Evolutionary conservation across 2,329 filamentous ascomycete species (phyloP).

Genomic region (Fusarium nygamai): DNA sequence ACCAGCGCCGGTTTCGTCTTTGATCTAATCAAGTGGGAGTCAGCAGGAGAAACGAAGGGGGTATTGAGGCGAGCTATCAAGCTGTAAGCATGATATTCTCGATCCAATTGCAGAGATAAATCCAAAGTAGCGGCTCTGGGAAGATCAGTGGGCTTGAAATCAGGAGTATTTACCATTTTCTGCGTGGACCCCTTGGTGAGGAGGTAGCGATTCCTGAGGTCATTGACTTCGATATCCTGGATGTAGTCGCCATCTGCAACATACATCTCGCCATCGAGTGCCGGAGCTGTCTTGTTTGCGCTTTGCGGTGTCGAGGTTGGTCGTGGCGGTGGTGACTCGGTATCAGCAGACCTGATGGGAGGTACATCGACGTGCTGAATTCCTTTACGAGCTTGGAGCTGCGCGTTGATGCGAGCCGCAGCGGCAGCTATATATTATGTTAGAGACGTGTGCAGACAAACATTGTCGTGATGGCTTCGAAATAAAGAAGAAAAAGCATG

Average conservation of each 20-base stretch:
- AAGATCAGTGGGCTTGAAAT: slow-evolving; percentile 49
- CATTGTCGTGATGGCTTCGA: slow-evolving; percentile 13
- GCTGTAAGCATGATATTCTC: slow-evolving; percentile 75
- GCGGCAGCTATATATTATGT: slow-evolving; percentile 72
- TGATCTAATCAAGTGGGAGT: slow-evolving; percentile 98
- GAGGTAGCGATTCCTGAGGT: slow-evolving; percentile 94
- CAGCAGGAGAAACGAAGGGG: slow-evolving; percentile 90
- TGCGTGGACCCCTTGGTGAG: slow-evolving; percentile 97
- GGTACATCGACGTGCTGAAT: slow-evolving; percentile 92
- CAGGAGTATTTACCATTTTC: slow-evolving; percentile 96
- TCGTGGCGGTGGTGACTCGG: slow-evolving; percentile 57
- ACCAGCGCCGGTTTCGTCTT: slow-evolving; percentile 99
- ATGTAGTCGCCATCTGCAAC: slow-evolving; percentile 97
- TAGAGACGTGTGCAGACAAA: background rate
- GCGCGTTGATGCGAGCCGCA: slow-evolving; percentile 86
- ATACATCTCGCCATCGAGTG: slow-evolving; percentile 88
- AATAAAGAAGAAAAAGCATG: background rate
- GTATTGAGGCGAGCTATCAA: slow-evolving; percentile 69
- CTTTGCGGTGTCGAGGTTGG: slow-evolving; percentile 45
- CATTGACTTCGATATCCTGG: slow-evolving; percentile 99
- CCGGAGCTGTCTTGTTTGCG: slow-evolving; percentile 54
- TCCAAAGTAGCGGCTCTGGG: slow-evolving; percentile 48
- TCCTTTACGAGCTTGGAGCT: slow-evolving; percentile 85
- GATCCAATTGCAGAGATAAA: slow-evolving; percentile 57
- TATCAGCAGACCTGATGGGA: slow-evolving; percentile 73